Conservation (phyloP, 345 rosid species). For the Cardamine occulta region DNA sequence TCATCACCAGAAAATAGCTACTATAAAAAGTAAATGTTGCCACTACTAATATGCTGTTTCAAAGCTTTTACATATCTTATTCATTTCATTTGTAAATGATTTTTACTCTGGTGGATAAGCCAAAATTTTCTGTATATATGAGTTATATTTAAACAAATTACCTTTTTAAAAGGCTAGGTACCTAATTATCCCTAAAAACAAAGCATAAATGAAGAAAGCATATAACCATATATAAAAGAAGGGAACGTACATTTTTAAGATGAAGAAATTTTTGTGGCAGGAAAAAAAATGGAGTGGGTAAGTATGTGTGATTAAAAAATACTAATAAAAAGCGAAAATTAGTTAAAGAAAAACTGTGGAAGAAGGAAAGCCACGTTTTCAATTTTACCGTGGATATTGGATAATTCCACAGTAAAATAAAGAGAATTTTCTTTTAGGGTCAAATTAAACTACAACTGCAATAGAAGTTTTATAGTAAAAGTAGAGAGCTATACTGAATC, state of each 20-base stretch:
- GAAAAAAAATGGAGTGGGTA: background rate
- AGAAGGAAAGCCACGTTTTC: background rate
- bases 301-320: background rate
- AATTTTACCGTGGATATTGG: slow-evolving; percentile 6
- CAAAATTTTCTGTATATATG: background rate
- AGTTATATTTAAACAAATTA: background rate
- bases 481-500: background rate
- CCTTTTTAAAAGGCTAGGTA: background rate
- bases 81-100: background rate
- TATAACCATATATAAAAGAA: background rate
- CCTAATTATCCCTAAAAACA: background rate
- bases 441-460: background rate
- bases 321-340: background rate
- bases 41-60: background rate
- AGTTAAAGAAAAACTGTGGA: slow-evolving; percentile 22
- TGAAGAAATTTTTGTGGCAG: background rate
- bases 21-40: background rate
- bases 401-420: background rate
- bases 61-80: background rate
- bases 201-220: slow-evolving; percentile 4
- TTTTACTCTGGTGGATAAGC: background rate
- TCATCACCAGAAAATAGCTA: background rate
- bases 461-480: background rate
- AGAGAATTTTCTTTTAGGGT: background rate
- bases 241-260: background rate